phyloP scores from a whole-genome alignment of 495 filamentous ascomycete genomes.

The Chaetomium cochliodes region DNA sequence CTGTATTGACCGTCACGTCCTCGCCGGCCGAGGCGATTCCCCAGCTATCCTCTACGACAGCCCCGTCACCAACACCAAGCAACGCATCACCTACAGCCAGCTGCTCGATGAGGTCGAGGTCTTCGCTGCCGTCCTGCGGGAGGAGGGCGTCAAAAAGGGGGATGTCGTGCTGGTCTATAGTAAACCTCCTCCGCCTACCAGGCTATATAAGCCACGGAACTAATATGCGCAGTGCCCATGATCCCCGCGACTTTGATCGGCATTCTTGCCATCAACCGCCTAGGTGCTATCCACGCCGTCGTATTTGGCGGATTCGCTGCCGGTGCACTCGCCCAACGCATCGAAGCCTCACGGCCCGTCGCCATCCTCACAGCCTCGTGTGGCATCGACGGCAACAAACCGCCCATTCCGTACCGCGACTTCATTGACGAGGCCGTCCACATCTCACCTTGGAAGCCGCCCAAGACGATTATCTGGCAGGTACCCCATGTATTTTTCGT shows the following conservation, averaged over 20 bases:
- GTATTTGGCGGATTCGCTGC: conserved; percentile 92
- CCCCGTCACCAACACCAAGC: conserved; percentile 74
- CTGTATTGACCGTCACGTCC: conserved; percentile 84
- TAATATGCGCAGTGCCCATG: conserved; percentile 76
- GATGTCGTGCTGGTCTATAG: conserved; percentile 94
- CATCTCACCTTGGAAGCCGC: conserved; percentile 60
- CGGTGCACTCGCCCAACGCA: conserved; percentile 78
- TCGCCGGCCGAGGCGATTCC: conserved; percentile 65
- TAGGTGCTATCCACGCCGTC: conserved; percentile 86
- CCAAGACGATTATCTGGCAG: conserved; percentile 64
- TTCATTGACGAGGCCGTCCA: conserved; percentile 67
- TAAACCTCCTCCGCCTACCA: conserved; percentile 40
- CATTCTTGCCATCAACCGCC: conserved; percentile 73
- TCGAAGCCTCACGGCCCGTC: conserved; percentile 74
- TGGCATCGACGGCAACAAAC: conserved; percentile 85
- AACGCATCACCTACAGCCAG: conserved; percentile 68
- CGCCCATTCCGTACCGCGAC: conserved; percentile 65
- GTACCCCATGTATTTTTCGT: neutral
- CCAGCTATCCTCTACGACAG: conserved; percentile 86
- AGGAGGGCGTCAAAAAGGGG: conserved; percentile 80
- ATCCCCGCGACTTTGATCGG: conserved; percentile 84
- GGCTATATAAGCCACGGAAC: neutral
- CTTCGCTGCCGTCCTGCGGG: conserved; percentile 76
- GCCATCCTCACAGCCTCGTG: conserved; percentile 86
- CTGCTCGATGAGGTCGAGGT: conserved; percentile 80